These are phyloP conservation scores for Chamaecyparis obtusa DNA, from an alignment of 75 land plant species.

Conservation along the genomic window DNA sequence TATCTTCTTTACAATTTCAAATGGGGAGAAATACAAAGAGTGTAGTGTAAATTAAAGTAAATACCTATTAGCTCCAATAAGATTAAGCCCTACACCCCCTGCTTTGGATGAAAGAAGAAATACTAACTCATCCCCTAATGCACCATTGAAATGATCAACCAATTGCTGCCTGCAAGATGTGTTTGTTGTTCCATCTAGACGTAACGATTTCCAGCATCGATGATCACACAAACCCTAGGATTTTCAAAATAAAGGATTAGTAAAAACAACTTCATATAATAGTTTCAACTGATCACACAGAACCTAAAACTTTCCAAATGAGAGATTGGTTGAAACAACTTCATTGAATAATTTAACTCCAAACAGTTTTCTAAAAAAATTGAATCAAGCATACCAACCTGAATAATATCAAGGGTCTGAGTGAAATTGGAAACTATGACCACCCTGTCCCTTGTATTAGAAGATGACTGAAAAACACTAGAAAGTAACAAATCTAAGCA, in stretches of 20 bases:
- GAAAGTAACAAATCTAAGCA: slow-evolving; percentile 30
- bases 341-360: neutral
- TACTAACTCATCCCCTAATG: slow-evolving; percentile 30
- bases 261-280: neutral
- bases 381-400: slow-evolving; percentile 18
- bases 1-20: neutral
- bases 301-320: slow-evolving; percentile 10
- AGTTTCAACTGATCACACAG: slow-evolving; percentile 21
- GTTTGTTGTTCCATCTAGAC: slow-evolving; percentile 44
- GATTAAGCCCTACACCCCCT: slow-evolving; percentile 49
- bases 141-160: slow-evolving; percentile 42
- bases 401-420: slow-evolving; percentile 42
- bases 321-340: neutral
- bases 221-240: slow-evolving; percentile 31
- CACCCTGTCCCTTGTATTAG: slow-evolving; percentile 23
- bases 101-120: slow-evolving; percentile 53
- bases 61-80: slow-evolving; percentile 46
- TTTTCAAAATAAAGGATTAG: neutral
- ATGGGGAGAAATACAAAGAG: neutral
- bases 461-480: slow-evolving; percentile 2
- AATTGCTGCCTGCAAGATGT: slow-evolving; percentile 29
- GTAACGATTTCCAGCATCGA: slow-evolving; percentile 39
- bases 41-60: neutral
- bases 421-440: slow-evolving; percentile 56
- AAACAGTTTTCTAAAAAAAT: neutral